Conservation (phyloP, 805 yeast genomes). For the Priceomyces haplophilus region DNA sequence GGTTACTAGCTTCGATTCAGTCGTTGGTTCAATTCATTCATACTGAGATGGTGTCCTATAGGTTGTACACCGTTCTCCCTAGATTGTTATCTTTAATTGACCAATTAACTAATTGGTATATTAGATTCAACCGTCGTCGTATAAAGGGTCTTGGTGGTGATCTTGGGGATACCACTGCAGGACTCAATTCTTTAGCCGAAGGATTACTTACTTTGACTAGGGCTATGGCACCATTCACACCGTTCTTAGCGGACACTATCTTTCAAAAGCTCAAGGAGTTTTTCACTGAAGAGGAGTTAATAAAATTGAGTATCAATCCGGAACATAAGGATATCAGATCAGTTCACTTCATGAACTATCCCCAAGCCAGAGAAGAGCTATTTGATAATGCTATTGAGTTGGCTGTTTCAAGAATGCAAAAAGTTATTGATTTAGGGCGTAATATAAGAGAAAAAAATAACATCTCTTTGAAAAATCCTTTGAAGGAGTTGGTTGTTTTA, state of each 20-base stretch:
- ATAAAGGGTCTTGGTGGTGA: constrained; percentile 78
- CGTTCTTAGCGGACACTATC: constrained; percentile 88
- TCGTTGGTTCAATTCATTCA: constrained; percentile 84
- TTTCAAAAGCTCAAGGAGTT: constrained; percentile 69
- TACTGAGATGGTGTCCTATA: constrained; percentile 83
- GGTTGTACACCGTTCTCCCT: constrained; percentile 95
- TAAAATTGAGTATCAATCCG: constrained; percentile 36
- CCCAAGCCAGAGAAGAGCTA: constrained; percentile 74
- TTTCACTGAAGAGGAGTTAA: constrained; percentile 59
- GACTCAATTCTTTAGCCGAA: constrained; percentile 87
- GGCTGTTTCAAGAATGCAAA: constrained; percentile 94
- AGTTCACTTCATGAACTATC: constrained; percentile 92
- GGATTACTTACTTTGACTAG: constrained; percentile 84
- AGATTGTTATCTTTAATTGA: constrained; percentile 84
- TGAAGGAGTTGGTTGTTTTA: constrained; percentile 80
- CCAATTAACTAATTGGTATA: constrained; percentile 97
- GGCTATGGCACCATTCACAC: constrained; percentile 99
- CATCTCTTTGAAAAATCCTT: constrained; percentile 92
- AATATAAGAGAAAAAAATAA: constrained; percentile 93
- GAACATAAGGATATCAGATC: constrained; percentile 64
- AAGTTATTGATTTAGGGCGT: constrained; percentile 94
- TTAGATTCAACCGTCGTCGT: constrained; percentile 96
- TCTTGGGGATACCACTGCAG: constrained; percentile 75
- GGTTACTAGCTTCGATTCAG: constrained; percentile 97
- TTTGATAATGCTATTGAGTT: constrained; percentile 80